Evolutionary conservation across 2,329 filamentous ascomycete genomes (phyloP), one percentile per base, ranked within the genome.

Genomic region (Exophiala oligosperma): DNA sequence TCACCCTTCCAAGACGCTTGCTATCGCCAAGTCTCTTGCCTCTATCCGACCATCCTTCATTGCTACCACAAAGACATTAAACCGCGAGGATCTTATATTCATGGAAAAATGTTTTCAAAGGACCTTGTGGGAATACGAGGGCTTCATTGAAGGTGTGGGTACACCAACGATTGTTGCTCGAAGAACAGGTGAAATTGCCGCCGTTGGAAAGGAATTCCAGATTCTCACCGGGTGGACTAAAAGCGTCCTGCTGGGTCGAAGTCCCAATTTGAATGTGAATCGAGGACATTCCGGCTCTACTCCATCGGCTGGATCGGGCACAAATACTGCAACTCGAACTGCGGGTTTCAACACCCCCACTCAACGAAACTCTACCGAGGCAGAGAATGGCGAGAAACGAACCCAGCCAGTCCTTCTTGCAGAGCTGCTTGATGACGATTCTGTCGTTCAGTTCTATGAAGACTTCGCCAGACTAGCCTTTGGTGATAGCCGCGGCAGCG

Each of bases 101-200:
- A 96, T 96, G 89, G 94, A 99, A 73, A 96, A 96, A 75, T 95
- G 90, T 69, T 91, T 97, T 70, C 94, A 99, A 74, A 85, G 94
- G 38, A 95, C 91, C 0, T 80, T 97, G 9, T 91, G 92, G 69
- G 92, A 96, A 71, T 95, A 96, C 68, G 91, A 97, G 70, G 91
- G 96, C 64, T 94, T 95, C 65, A 89, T 97, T 78, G 86, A 90
- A 57, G 87, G 91, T 63, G 91, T 89, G 60, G 91, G 91, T 40
- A 95, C 92, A 3, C 94, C 94, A 0, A 96, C 92, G 0, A 86
- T 99, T 57, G 91, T 97, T 26, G 95, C 91, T 69, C 86, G 94
- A 49, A 86, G 94, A 49, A 96, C 92, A 0, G 94, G 94, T 51
- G 94, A 97, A 72, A 86, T 99, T n/a, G 92, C 92, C 0, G 91